Percentiles rank a stretch among this genome's conserved stretches.
These are phyloP conservation scores for Acacia pycnantha DNA, from an alignment of 331 rosid species.

Conservation along the genomic window DNA sequence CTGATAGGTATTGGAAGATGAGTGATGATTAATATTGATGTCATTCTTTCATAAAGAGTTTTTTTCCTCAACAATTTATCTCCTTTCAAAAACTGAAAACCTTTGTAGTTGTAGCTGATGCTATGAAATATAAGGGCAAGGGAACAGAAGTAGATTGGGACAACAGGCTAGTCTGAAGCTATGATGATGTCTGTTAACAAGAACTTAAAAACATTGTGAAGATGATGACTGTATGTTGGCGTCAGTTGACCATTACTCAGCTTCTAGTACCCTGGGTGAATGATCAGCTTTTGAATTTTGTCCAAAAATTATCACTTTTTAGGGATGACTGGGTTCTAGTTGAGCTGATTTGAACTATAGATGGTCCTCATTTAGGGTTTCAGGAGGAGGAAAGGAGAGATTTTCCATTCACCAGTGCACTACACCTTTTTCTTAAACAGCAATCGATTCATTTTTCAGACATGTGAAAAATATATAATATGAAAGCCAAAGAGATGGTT, in stretches of 20 bases:
- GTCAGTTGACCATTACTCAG: background rate
- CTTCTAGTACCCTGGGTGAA: background rate
- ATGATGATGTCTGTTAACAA: slow-evolving; percentile 4
- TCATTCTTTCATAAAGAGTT: background rate
- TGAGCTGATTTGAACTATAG: background rate
- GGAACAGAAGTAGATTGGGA: slow-evolving; percentile 11
- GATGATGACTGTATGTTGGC: background rate
- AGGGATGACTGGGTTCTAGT: slow-evolving; percentile 10
- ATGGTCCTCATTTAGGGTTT: background rate
- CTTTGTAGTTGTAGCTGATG: slow-evolving; percentile 19
- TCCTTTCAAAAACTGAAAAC: slow-evolving; percentile 6
- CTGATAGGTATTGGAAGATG: slow-evolving; percentile 3
- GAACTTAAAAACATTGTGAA: slow-evolving; percentile 5
- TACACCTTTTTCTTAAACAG: background rate
- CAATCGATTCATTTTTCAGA: background rate
- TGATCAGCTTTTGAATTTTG: slow-evolving; percentile 20
- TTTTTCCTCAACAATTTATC: background rate
- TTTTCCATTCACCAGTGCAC: background rate
- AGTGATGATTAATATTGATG: slow-evolving; percentile 6
- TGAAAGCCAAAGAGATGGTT: background rate
- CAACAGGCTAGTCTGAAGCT: slow-evolving; percentile 10
- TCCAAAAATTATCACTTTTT: background rate
- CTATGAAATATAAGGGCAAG: slow-evolving; percentile 3
- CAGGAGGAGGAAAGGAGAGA: background rate
- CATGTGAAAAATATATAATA: background rate